Base-by-base conservation (phyloP, 2,329 filamentous ascomycete species). In the Colletotrichum salicis region DNA sequence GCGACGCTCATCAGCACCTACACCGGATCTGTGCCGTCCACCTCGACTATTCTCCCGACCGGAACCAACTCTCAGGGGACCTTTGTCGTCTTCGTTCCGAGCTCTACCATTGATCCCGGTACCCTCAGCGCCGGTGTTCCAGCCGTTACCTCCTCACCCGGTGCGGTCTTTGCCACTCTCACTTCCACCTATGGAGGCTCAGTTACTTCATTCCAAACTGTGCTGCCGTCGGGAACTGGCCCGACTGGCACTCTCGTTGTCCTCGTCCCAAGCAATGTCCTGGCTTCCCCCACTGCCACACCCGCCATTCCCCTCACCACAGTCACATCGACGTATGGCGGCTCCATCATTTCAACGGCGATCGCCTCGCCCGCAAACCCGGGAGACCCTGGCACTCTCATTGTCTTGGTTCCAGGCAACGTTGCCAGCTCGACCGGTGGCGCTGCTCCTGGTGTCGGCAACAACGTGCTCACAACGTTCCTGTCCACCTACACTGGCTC, bases 141-240 rank as follows among this genome's bases (percentile, higher is more conserved):
- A 2, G 31, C n/a, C 2, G 19, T 24, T 0, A 48, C 66, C 1
- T 45, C 27, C 35, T 41, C 51, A 11, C 35, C 59, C 12, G 29
- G 54, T 8, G 66, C 27, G 3, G 51, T 29, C 5, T 70, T 57
- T 33, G 58, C 68, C n/a, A 72, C 67, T 6, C 56, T 66, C 0
- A 70, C 70, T 6, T 60, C 67, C 4, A 70, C 27, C 2, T 72
- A 72, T 24, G 58, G 22, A 24, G 69, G 69, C n/a, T 68, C 64
- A 1, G 58, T 64, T 2, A 71, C 54, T 1, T 71, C 64, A 1
- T 24, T 64, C 33, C 64, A 69, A 54, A 72, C 70, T 27, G 35
- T 64, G 1, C 29, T 22, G 27, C 70, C 70, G 15, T 65, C 70
- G 3, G 67, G 60, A 22, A 35, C 27, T 5, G 70, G 57, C 22